Conservation (phyloP, 371 early-diverging fungal species). For the Mucor racemosus region DNA sequence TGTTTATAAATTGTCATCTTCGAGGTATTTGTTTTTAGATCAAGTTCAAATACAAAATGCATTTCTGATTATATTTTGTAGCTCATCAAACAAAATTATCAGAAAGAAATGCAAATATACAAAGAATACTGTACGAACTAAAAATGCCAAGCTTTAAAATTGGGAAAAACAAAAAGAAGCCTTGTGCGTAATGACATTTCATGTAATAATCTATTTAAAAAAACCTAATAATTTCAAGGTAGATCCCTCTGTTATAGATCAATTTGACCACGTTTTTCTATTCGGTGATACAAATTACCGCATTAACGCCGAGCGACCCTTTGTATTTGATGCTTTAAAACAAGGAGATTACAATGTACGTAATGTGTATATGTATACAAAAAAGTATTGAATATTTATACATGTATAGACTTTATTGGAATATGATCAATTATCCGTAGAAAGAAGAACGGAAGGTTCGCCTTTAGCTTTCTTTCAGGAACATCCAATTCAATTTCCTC, state of each 20-base stretch:
- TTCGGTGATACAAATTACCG: constrained; percentile 87
- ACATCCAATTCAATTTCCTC: constrained; percentile 79
- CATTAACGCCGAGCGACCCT: constrained; percentile 58
- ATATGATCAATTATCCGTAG: constrained; percentile 66
- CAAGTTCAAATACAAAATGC: background rate
- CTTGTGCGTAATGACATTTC: constrained; percentile 9
- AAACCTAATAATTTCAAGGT: constrained; percentile 4
- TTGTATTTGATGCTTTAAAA: constrained; percentile 57
- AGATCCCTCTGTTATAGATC: constrained; percentile 40
- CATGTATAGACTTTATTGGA: constrained; percentile 51
- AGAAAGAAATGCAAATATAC: constrained; percentile 48
- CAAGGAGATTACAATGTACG: constrained; percentile 53
- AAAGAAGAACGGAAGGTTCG: constrained; percentile 48
- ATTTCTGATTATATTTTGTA: background rate
- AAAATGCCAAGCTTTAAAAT: constrained; percentile 33
- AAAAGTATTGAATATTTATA: background rate
- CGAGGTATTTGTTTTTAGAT: constrained; percentile 54
- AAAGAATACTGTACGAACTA: constrained; percentile 42
- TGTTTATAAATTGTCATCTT: constrained; percentile 80
- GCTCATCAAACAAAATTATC: constrained; percentile 41
- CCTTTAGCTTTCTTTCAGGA: constrained; percentile 73
- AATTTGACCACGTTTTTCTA: constrained; percentile 75
- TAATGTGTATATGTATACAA: background rate
- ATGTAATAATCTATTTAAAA: background rate
- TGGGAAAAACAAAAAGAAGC: constrained; percentile 19